phyloP scores from a whole-genome alignment of 176 grass and related monocot genomes.

The maize (Zea mays) region DNA sequence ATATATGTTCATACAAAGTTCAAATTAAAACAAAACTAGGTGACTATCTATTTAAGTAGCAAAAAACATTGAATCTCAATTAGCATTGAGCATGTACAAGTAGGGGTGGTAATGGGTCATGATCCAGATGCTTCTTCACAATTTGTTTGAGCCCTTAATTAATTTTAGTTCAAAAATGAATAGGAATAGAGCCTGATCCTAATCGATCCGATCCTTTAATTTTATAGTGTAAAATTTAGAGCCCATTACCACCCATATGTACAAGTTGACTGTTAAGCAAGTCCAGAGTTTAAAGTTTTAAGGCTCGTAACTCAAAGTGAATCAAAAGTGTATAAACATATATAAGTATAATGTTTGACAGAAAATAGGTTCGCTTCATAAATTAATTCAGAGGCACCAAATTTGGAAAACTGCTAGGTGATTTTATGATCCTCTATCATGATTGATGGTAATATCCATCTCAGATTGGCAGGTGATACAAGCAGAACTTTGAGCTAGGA shows the following conservation, averaged over 20 bases:
- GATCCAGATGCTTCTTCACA: no score
- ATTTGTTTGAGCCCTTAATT: no score
- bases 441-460: conserved; percentile 5
- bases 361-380: neutral
- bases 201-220: no score
- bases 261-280: neutral
- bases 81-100: conserved; percentile 19
- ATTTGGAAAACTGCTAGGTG: neutral
- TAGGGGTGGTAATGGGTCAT: no score
- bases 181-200: no score
- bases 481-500: neutral
- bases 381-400: neutral
- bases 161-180: no score
- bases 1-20: conserved; percentile 6
- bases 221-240: no score
- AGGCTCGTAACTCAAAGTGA: conserved; percentile 9
- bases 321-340: neutral
- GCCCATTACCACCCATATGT: neutral
- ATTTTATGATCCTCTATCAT: neutral
- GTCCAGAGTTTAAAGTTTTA: conserved; percentile 5
- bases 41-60: neutral
- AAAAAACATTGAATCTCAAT: conserved; percentile 10
- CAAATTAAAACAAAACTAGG: conserved; percentile 13
- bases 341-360: neutral
- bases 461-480: neutral